These are phyloP conservation scores for Boletellus dicymbophilus DNA, from an alignment of 1,284 basidiomycete genomes.

Conservation along the genomic window DNA sequence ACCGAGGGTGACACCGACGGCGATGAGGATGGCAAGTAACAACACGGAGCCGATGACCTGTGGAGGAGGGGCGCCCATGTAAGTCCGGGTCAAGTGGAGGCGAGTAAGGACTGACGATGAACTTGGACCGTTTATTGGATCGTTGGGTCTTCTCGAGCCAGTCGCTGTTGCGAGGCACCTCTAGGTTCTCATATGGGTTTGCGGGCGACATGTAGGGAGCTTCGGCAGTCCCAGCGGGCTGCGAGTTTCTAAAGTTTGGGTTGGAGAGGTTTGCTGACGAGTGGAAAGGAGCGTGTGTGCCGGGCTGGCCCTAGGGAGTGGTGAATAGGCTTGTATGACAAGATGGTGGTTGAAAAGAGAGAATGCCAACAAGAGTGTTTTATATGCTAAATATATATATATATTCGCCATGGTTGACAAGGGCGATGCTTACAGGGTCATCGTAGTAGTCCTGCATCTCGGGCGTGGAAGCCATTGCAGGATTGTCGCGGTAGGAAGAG, in stretches of 20 bases:
- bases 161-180: slow-evolving; percentile 28
- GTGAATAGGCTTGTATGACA: not conserved
- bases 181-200: slow-evolving; percentile 27
- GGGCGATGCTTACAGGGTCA: slow-evolving; percentile 27
- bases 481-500: slow-evolving; percentile 26
- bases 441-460: slow-evolving; percentile 37
- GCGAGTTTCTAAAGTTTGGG: slow-evolving; percentile 25
- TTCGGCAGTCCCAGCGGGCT: slow-evolving; percentile 26
- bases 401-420: no score
- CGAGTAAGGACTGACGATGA: slow-evolving; percentile 25
- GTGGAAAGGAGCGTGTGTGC: slow-evolving; percentile 31
- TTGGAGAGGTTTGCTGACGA: slow-evolving; percentile 20
- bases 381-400: slow-evolving; percentile 17
- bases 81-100: not conserved
- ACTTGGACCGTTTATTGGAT: slow-evolving; percentile 34
- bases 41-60: slow-evolving; percentile 37
- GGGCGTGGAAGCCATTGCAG: slow-evolving; percentile 15
- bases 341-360: not conserved
- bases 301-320: slow-evolving; percentile 21
- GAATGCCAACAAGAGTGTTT: not conserved
- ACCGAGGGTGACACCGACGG: slow-evolving; percentile 31
- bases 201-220: slow-evolving; percentile 30
- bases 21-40: slow-evolving; percentile 29
- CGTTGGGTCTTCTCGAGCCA: slow-evolving; percentile 34
- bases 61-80: not conserved